Evolutionary conservation across 176 grass and related monocot species (phyloP).

Genomic region (Juncus effusus): DNA sequence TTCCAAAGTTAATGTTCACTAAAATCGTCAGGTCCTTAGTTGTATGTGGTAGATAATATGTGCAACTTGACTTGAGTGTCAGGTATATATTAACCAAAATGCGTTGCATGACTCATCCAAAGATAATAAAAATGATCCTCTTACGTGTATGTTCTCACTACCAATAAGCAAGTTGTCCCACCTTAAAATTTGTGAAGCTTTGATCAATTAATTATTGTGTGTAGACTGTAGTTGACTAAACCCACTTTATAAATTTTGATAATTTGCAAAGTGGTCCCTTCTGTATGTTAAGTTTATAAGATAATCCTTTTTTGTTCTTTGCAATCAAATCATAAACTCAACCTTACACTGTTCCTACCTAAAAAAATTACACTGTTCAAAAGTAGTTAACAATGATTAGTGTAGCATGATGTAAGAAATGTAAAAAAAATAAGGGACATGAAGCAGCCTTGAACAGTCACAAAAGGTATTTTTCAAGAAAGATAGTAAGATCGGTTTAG

Average conservation of each 20-base stretch:
- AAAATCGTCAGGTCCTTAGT: background rate
- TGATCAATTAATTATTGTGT: background rate
- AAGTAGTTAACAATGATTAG: background rate
- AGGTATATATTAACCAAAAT: background rate
- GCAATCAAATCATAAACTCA: too few relatives aligned
- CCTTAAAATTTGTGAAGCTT: slow-evolving; percentile 10
- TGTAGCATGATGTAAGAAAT: slow-evolving; percentile 7
- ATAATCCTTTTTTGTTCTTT: too few relatives aligned
- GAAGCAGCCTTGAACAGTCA: slow-evolving; percentile 21
- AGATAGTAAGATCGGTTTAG: too few relatives aligned
- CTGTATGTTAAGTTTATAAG: background rate
- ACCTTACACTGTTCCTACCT: too few relatives aligned
- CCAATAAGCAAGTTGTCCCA: background rate
- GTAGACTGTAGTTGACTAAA: background rate
- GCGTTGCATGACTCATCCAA: slow-evolving; percentile 2
- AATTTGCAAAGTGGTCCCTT: background rate
- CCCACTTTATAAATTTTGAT: background rate
- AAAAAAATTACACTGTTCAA: background rate
- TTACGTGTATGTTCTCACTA: slow-evolving; percentile 15
- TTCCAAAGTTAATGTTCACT: slow-evolving; percentile 18
- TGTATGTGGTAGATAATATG: background rate
- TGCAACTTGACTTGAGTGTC: background rate
- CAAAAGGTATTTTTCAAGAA: slow-evolving; percentile 3
- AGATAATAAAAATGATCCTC: slow-evolving; percentile 10
- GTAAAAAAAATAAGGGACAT: slow-evolving; percentile 4